phyloP scores from a whole-genome alignment of 2,329 filamentous ascomycete species.

The Xylaria sp. region DNA sequence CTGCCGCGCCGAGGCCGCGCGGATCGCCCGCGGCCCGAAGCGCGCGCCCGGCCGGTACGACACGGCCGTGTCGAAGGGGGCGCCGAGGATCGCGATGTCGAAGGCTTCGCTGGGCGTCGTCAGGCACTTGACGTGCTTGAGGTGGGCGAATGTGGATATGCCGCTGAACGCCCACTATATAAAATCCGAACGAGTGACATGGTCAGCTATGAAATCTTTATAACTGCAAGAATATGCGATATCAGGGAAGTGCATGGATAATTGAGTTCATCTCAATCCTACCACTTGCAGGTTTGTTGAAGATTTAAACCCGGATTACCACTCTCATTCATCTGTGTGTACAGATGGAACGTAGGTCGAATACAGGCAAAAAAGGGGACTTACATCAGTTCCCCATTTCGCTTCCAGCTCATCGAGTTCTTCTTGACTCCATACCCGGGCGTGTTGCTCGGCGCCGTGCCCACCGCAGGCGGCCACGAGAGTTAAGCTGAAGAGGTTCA shows the following conservation, averaged over 20 bases:
- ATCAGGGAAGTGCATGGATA: not conserved
- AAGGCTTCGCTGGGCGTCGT: conserved; percentile 71
- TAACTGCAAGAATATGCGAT: not conserved
- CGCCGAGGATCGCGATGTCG: conserved; percentile 78
- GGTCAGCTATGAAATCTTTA: conserved; percentile 25
- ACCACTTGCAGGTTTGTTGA: not conserved
- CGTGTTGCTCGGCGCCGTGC: conserved; percentile 45
- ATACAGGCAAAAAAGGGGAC: conserved; percentile 38
- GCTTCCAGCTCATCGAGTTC: conserved; percentile 63
- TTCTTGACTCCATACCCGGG: conserved; percentile 61
- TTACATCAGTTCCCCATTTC: conserved; percentile 69
- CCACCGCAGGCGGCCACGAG: conserved; percentile 49
- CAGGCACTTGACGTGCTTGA: conserved; percentile 75
- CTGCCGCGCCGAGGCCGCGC: conserved; percentile 83
- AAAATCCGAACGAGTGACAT: not conserved
- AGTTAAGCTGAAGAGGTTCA: conserved; percentile 44
- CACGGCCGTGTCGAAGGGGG: conserved; percentile 79
- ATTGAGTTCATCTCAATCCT: not conserved
- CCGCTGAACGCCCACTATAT: conserved; percentile 73
- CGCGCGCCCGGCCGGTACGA: conserved; percentile 78
- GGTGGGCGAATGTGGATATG: conserved; percentile 79
- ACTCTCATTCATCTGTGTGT: not conserved
- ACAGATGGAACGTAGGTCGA: not conserved
- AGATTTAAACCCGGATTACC: no score
- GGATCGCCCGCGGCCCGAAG: conserved; percentile 89